Percentiles rank a stretch among this genome's conserved stretches.
Conservation (phyloP, 495 filamentous ascomycete species). For the Pseudevernia furfuracea region DNA sequence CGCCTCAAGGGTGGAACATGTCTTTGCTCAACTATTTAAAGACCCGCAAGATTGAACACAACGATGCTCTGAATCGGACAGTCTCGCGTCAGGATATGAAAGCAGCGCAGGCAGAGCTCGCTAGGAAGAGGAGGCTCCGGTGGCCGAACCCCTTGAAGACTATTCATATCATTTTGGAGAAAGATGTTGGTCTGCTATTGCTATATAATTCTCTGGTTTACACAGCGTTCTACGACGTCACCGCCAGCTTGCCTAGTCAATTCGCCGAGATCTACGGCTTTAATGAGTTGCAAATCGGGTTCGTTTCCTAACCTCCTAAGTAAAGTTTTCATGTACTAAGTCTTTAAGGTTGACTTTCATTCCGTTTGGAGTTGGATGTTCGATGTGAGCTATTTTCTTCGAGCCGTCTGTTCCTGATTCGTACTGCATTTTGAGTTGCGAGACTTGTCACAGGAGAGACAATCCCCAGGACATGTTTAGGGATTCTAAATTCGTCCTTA, state of each 20-base stretch:
- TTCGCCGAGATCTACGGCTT: conserved; percentile 56
- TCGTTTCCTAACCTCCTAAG: conserved; percentile 36
- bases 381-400: conserved; percentile 22
- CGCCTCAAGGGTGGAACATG: conserved; percentile 30
- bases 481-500: too few species aligned
- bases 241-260: conserved; percentile 50
- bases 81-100: conserved; percentile 26
- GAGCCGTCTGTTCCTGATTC: not conserved
- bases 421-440: not conserved
- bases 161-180: conserved; percentile 53
- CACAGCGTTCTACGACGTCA: conserved; percentile 47
- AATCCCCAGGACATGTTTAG: too few species aligned
- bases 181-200: conserved; percentile 55
- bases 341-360: conserved; percentile 34
- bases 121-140: conserved; percentile 40
- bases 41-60: conserved; percentile 22
- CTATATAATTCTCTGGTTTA: conserved; percentile 50
- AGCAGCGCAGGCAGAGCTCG: conserved; percentile 27
- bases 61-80: conserved; percentile 22
- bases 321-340: not conserved
- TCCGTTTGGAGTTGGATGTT: conserved; percentile 43
- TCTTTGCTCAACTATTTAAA: conserved; percentile 37
- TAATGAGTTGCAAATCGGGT: conserved; percentile 57
- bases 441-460: too few species aligned
- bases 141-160: conserved; percentile 62